Base-by-base conservation (phyloP, 495 filamentous ascomycete species). In the Umbilicaria muhlenbergii region DNA sequence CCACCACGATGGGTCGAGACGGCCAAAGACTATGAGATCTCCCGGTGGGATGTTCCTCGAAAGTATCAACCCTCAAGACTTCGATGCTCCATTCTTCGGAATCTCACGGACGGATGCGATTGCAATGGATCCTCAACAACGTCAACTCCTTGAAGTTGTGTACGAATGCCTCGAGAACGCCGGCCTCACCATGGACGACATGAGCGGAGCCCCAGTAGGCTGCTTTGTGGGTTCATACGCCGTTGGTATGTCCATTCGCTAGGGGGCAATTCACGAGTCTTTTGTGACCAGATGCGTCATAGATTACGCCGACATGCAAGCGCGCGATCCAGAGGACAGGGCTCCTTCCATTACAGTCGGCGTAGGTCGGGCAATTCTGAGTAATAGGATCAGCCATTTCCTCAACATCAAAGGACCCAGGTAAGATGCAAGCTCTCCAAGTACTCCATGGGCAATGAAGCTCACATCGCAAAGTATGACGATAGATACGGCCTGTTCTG, bases 61-160 rank as follows among this genome's bases (percentile, higher is more conserved):
- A 11, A 56, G 67, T 19, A 44, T 58, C 7, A 55, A 64, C 41
- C 36, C 50, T 11, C 43, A 7, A 0, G 38, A 49, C 1, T 50
- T 68, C 24, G 66, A 69, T 39, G 32, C 45, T 0, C 16, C 13
- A 0, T 68, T 77, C 49, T 72, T 69, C 49, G 46, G 45, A n/a
- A n/a, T n/a, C n/a, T n/a, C n/a, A n/a, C n/a, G n/a, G n/a, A n/a
- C n/a, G 0, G 73, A 77, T 28, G 67, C 65, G 8, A 61, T 61
- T 45, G 52, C 58, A 0, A 70, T 77, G 56, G 74, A 80, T 40
- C 77, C 77, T 0, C 67, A 74, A 14, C 74, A 78, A 41, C 54
- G 74, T 0, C 54, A 69, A 10, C 53, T 80, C 0, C 61, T 80
- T 1, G 75, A 81, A 48, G 63, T 68, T 0, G 58, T 68, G 0